Conservation (phyloP, 352 stramenopile species). For the Phytophthora palmivora region DNA sequence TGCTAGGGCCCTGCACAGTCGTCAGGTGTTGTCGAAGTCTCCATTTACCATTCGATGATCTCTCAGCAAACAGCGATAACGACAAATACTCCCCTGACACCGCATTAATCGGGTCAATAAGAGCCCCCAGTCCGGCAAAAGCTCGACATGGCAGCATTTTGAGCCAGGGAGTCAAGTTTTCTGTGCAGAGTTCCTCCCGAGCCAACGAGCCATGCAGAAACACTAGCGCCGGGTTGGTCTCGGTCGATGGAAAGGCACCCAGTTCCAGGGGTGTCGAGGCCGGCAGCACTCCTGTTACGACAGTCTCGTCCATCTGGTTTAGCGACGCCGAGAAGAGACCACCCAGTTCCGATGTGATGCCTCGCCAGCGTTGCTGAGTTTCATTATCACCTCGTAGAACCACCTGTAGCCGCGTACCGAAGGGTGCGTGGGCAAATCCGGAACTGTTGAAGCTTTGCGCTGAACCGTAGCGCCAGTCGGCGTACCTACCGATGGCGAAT, state of each 20-base stretch:
- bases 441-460: conserved; percentile 25
- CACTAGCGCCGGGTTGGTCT: conserved; percentile 11
- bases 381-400: conserved; percentile 39
- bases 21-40: conserved; percentile 67
- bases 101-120: conserved; percentile 78
- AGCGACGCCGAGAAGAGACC: conserved; percentile 87
- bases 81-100: conserved; percentile 79
- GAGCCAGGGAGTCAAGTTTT: conserved; percentile 90
- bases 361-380: conserved; percentile 54
- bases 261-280: conserved; percentile 15
- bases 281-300: conserved; percentile 33
- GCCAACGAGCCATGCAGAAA: conserved; percentile 76
- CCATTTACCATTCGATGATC: conserved; percentile 33
- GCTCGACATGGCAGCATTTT: conserved; percentile 87
- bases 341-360: conserved; percentile 77
- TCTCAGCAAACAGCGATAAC: conserved; percentile 57
- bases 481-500: conserved; percentile 72
- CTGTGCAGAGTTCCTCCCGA: conserved; percentile 87
- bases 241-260: conserved; percentile 17
- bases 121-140: conserved; percentile 61
- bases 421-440: conserved; percentile 50
- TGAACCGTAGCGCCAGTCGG: conserved; percentile 53
- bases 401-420: conserved; percentile 72
- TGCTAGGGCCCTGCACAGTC: conserved; percentile 49
- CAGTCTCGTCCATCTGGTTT: conserved; percentile 75